Percentiles rank a stretch among this genome's conserved stretches.
These are phyloP conservation scores for Hyaloperonospora arabidopsidis DNA, from an alignment of 352 stramenopile genomes.

Conservation along the genomic window DNA sequence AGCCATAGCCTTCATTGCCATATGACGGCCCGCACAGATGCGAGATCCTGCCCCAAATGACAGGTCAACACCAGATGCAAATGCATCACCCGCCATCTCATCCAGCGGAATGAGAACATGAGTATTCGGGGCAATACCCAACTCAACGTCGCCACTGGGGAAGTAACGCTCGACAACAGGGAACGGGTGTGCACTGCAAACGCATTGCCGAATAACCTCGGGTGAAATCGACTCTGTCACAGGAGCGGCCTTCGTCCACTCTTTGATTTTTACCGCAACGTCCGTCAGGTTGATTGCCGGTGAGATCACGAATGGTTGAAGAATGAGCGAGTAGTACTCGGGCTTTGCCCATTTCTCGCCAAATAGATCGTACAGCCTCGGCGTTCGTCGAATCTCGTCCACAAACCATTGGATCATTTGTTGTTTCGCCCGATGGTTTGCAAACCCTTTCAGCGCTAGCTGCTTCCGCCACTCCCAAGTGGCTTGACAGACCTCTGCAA, in stretches of 20 bases:
- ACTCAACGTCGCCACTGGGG: conserved; percentile 7
- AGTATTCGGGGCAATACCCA: conserved; percentile 22
- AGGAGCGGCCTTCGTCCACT: conserved; percentile 17
- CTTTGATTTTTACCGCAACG: conserved; percentile 19
- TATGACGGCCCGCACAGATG: conserved; percentile 25
- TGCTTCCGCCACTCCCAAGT: conserved; percentile 33
- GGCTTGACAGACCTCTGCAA: conserved; percentile 16
- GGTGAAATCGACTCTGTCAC: conserved; percentile 12
- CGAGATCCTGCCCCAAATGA: conserved; percentile 27
- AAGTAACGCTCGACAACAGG: conserved; percentile 28
- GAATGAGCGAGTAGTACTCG: conserved; percentile 31
- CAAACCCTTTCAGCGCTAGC: conserved; percentile 27
- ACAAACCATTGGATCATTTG: conserved; percentile 24
- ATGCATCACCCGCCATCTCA: conserved; percentile 27
- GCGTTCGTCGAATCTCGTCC: conserved; percentile 17
- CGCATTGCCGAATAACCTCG: conserved; percentile 26
- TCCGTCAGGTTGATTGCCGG: conserved; percentile 31
- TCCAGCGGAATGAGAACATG: conserved; percentile 28
- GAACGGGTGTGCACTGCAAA: conserved; percentile 27
- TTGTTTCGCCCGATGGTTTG: conserved; percentile 14
- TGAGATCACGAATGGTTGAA: conserved; percentile 29
- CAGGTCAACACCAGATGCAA: conserved; percentile 25
- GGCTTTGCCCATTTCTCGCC: conserved; percentile 21
- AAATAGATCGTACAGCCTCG: conserved; percentile 23
- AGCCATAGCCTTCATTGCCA: conserved; percentile 32